Conservation (phyloP, 2,329 filamentous ascomycete genomes). For the Laburnicola sp. region DNA sequence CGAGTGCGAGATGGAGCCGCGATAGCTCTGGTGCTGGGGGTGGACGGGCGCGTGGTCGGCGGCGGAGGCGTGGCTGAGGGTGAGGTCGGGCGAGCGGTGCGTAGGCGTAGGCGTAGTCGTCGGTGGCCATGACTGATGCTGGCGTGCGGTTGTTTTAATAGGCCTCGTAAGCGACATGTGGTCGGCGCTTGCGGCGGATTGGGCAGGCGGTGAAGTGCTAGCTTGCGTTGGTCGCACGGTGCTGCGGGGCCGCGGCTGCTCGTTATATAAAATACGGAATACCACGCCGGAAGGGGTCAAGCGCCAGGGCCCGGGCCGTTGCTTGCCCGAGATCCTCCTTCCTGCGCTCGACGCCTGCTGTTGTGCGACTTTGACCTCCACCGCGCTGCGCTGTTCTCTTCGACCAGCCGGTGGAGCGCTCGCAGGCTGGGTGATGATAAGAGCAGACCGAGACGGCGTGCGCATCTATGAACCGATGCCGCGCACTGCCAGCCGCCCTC, state of each 20-base stretch:
- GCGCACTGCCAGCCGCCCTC: slow-evolving; percentile 10
- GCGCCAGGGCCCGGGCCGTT: no score
- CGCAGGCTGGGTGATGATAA: slow-evolving; percentile 39
- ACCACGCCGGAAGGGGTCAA: no score
- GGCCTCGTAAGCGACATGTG: slow-evolving; percentile 20
- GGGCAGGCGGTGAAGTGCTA: no score
- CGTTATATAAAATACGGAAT: no score
- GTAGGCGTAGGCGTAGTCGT: slow-evolving; percentile 39
- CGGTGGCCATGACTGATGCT: slow-evolving; percentile 30
- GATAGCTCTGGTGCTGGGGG: slow-evolving; percentile 44
- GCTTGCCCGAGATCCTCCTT: no score
- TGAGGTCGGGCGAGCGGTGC: slow-evolving; percentile 53
- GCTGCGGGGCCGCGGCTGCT: no score
- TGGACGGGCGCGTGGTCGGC: slow-evolving; percentile 43
- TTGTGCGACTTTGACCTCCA: no score
- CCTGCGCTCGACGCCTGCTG: no score
- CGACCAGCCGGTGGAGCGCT: neutral
- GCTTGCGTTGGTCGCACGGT: no score
- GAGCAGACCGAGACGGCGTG: slow-evolving; percentile 36
- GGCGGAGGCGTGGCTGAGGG: slow-evolving; percentile 50
- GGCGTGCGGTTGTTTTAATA: slow-evolving; percentile 20
- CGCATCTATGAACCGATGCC: slow-evolving; percentile 16
- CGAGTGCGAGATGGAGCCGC: slow-evolving; percentile 40
- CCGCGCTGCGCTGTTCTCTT: neutral
- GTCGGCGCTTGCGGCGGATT: no score